Evolutionary conservation across 169 alveolate species (phyloP).

Genomic region (Cyclospora cayetanensis): DNA sequence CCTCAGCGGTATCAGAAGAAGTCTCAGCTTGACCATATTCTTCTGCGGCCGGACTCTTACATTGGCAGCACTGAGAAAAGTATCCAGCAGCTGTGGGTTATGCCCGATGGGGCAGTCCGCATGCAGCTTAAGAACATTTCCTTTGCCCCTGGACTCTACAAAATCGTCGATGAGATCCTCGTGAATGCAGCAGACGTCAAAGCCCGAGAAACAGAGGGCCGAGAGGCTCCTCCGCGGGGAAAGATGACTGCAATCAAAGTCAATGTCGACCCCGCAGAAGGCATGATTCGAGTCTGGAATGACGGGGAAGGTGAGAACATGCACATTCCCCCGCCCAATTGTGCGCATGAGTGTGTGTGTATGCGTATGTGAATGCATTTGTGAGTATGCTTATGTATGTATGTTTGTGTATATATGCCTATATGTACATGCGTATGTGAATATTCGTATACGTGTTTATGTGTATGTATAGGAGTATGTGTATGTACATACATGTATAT

Average conservation of each 20-base stretch:
- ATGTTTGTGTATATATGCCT: background rate
- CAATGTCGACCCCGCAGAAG: conserved; percentile 80
- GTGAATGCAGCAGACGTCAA: conserved; percentile 99
- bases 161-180: conserved; percentile 98
- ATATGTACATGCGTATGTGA: background rate
- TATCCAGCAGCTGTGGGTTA: conserved; percentile 96
- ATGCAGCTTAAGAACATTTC: conserved; percentile 86
- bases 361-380: background rate
- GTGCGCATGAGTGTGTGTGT: background rate
- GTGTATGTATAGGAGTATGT: background rate
- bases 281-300: conserved; percentile 81
- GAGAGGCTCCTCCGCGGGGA: conserved; percentile 75
- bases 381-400: background rate
- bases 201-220: conserved; percentile 85
- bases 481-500: background rate
- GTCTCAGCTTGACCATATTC: conserved; percentile 97
- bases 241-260: conserved; percentile 88
- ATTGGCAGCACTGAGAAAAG: conserved; percentile 95
- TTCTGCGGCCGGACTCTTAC: conserved; percentile 99
- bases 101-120: conserved; percentile 84
- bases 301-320: conserved; percentile 84
- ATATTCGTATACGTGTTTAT: background rate
- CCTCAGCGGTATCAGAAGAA: conserved; percentile 96
- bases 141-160: conserved; percentile 98
- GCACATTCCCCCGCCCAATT: background rate